Base-by-base conservation (phyloP, 148 eudicot genomes). In the Silene conica region DNA sequence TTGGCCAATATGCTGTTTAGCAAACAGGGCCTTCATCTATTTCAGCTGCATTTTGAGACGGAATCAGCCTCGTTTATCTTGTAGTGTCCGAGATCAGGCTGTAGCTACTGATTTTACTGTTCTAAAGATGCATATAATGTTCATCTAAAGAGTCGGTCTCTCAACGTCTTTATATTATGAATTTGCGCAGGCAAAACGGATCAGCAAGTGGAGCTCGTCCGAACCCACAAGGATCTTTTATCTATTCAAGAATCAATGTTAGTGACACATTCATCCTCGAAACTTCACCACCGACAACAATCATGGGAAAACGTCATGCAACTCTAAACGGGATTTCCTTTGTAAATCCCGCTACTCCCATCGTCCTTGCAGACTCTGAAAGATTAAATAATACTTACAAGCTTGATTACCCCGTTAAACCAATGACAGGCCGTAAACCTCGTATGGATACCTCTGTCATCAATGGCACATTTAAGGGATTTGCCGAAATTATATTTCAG, bases 181-280 rank as follows among this genome's bases (percentile, higher is more conserved):
- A 45, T 4, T 3, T 61, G 79, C 20, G 69, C 88, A 95, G 99
- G 97, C 89, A 86, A 84, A 95, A 95, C 58, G 86, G 59, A 26
- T 70, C 92, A 67, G 97, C 99, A 21, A 92, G 99, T 82, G 96
- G 96, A 73, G 97, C 99, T 67, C 90, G 99, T 21, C 96, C 96
- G 8, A 95, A 95, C 67, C 96, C 99, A 16, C 99, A 95, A 81
- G 99, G 99, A 59, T 95, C 99, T 28, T 95, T 87, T 64, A 92
- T 82, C 54, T 95, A 95, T 75, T 96, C 97, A 52, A 48, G n/a
- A 18, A 89, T 95, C 62, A 89, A 92, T 69, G 94, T 95, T 52
- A 89, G 96, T 0, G 81, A 90, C 54, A 71, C 74, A 16, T 92
- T 89, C 61, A 19, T 84, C 4, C 41, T 95, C 54, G 85, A 82